phyloP scores from a whole-genome alignment of 2,329 filamentous ascomycete species.

The Alternaria ethzedia region DNA sequence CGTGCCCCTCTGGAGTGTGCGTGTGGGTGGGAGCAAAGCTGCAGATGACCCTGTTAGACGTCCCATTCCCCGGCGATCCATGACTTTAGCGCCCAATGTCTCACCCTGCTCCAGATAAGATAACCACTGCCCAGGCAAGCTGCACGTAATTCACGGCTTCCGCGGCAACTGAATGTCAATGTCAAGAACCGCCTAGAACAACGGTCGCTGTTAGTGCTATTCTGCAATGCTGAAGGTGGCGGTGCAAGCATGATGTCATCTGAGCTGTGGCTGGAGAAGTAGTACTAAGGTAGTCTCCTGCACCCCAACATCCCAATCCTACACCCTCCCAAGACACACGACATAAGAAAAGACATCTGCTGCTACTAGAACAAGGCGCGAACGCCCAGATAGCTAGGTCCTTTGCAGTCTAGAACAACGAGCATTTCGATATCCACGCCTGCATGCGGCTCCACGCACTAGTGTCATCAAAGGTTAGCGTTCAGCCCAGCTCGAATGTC shows the following conservation, averaged over 20 bases:
- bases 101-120: conserved; percentile 12
- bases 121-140: background rate
- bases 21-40: conserved; percentile 17
- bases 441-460: background rate
- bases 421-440: background rate
- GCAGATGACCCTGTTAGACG: conserved; percentile 31
- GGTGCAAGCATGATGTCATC: background rate
- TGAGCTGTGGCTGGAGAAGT: background rate
- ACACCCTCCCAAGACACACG: background rate
- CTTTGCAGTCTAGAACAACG: background rate
- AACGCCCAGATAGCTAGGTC: background rate
- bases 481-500: background rate
- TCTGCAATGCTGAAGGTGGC: background rate
- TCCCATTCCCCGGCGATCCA: conserved; percentile 11
- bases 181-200: background rate
- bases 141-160: background rate
- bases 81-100: conserved; percentile 15
- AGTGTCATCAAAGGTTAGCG: background rate
- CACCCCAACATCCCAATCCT: background rate
- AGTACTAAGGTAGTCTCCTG: background rate
- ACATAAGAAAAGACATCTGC: background rate
- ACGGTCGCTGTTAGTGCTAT: background rate
- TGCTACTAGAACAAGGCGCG: background rate
- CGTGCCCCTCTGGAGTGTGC: conserved; percentile 19
- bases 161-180: background rate